phyloP scores from a whole-genome alignment of 345 rosid species.

The Bruguiera sexangula region DNA sequence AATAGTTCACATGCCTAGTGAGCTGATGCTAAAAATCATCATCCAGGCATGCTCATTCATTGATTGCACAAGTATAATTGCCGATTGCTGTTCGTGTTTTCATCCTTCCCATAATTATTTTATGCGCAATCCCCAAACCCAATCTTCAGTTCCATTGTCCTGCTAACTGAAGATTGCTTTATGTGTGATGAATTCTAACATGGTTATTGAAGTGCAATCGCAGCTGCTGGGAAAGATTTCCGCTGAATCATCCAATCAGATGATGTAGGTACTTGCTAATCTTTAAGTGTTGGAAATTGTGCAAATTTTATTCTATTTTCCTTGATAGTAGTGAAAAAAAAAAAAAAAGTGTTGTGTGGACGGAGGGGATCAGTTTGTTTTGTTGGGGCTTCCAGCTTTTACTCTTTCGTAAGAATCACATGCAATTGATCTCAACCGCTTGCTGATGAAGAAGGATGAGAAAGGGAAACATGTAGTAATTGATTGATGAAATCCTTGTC shows the following conservation, averaged over 20 bases:
- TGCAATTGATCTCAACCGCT: no score
- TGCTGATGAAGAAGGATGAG: no score
- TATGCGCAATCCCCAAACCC: slow-evolving; percentile 8
- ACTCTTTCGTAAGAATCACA: no score
- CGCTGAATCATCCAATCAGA: background rate
- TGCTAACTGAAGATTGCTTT: slow-evolving; percentile 1
- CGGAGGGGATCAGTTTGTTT: no score
- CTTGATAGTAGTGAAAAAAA: background rate
- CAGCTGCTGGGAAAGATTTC: slow-evolving; percentile 19
- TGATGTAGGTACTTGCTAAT: background rate
- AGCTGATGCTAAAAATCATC: slow-evolving; percentile 48
- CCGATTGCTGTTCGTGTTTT: slow-evolving; percentile 33
- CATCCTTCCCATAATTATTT: slow-evolving; percentile 15
- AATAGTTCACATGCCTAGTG: slow-evolving; percentile 60
- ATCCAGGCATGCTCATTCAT: slow-evolving; percentile 40
- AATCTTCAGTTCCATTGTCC: background rate
- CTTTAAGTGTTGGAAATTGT: background rate
- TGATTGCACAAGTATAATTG: slow-evolving; percentile 45
- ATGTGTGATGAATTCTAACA: slow-evolving; percentile 13
- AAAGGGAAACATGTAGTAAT: no score
- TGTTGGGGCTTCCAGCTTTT: no score
- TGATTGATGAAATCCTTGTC: no score
- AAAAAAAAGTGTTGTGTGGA: no score
- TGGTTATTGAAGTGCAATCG: slow-evolving; percentile 10
- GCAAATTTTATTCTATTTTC: background rate